A percentile compares a stretch with the other conserved stretches of the same genome.
Evolutionary conservation across 2,329 filamentous ascomycete species (phyloP).

Genomic region (Paecilomyces sp.): DNA sequence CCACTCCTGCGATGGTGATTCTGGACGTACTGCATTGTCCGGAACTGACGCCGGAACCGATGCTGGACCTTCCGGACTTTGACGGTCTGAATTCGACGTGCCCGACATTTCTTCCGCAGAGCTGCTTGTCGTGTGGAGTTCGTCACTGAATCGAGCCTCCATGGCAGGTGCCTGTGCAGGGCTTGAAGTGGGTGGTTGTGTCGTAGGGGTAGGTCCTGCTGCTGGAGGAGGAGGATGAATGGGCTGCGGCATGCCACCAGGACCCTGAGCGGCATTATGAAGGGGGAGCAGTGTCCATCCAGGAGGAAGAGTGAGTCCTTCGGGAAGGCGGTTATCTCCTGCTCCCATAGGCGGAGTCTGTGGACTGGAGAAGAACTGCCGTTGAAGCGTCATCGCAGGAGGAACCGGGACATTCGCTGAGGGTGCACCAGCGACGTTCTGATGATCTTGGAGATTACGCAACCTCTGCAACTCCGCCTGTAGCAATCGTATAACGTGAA

Average conservation of each 20-base stretch:
- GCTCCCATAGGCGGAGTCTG: conserved; percentile 25
- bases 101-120: not conserved
- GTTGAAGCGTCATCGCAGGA: conserved; percentile 16
- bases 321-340: conserved; percentile 42
- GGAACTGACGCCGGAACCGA: not conserved
- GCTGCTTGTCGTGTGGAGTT: not conserved
- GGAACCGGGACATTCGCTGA: conserved; percentile 4
- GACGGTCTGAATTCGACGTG: not conserved
- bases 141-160: not conserved
- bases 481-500: conserved; percentile 61
- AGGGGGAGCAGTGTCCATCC: conserved; percentile 47
- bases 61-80: not conserved
- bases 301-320: conserved; percentile 45
- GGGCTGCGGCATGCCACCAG: not conserved
- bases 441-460: conserved; percentile 41
- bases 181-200: not conserved
- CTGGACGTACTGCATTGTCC: not conserved
- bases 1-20: conserved; percentile 22
- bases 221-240: not conserved
- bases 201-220: not conserved
- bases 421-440: conserved; percentile 2
- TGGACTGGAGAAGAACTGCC: conserved; percentile 22
- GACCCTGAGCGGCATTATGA: conserved; percentile 19
- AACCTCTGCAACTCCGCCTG: conserved; percentile 61
- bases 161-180: not conserved